Conservation (phyloP, 2,329 filamentous ascomycete genomes). For the Pseudonectria buxi region DNA sequence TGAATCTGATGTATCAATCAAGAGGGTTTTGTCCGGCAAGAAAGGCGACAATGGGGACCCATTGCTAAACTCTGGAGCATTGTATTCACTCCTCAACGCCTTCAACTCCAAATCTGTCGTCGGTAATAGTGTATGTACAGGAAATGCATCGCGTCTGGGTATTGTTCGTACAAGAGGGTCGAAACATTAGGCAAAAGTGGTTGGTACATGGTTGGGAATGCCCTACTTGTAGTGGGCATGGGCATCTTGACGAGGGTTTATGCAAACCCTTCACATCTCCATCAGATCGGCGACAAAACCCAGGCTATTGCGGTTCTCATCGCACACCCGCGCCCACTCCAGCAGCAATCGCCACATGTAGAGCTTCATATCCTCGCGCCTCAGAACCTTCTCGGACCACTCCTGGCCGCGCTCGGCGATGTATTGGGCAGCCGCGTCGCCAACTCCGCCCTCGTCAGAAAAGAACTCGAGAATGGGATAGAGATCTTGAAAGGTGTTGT, state of each 20-base stretch:
- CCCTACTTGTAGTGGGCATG: not conserved
- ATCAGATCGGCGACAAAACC: conserved; percentile 39
- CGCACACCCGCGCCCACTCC: conserved; percentile 48
- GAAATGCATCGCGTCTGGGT: too few species aligned
- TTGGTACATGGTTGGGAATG: too few species aligned
- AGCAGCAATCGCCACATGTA: conserved; percentile 57
- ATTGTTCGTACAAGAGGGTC: too few species aligned
- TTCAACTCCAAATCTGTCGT: too few species aligned
- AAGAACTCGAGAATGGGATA: conserved; percentile 62
- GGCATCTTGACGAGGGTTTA: not conserved
- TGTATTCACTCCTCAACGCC: too few species aligned
- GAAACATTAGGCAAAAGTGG: too few species aligned
- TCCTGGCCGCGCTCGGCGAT: conserved; percentile 53
- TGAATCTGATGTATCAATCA: too few species aligned
- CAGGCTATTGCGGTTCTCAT: conserved; percentile 36
- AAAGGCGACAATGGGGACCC: too few species aligned
- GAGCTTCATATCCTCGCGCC: conserved; percentile 59
- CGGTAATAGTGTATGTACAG: too few species aligned
- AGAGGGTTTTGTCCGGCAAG: too few species aligned
- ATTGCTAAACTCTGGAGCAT: too few species aligned
- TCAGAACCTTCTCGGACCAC: conserved; percentile 56
- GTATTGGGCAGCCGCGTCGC: conserved; percentile 49
- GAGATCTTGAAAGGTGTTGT: conserved; percentile 60
- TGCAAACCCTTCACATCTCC: conserved; percentile 6
- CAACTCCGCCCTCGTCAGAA: conserved; percentile 38